phyloP scores from a whole-genome alignment of 129 eudicot genomes.

The Ambrosia artemisiifolia region DNA sequence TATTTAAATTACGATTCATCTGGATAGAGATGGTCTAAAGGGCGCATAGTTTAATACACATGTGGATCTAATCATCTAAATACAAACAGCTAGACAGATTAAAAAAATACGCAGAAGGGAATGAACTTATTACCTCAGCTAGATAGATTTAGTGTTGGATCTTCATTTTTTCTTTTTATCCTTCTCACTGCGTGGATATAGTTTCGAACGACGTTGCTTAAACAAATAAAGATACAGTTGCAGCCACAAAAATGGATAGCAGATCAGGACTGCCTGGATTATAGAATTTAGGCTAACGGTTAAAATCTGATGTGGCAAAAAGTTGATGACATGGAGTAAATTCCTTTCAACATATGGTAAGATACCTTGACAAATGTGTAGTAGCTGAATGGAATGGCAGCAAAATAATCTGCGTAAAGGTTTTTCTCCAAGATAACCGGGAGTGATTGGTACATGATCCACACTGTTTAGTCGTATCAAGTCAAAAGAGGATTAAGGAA shows the following conservation, averaged over 20 bases:
- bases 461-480: conserved; percentile 49
- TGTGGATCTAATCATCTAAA: not conserved
- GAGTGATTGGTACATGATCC: conserved; percentile 91
- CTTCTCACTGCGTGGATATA: conserved; percentile 45
- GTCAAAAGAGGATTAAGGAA: not conserved
- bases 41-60: not conserved
- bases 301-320: not conserved
- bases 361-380: conserved; percentile 61
- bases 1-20: not conserved
- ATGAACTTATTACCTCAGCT: conserved; percentile 1
- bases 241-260: conserved; percentile 80
- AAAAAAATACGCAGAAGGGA: conserved; percentile 6
- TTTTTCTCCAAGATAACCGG: conserved; percentile 63
- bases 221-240: conserved; percentile 81
- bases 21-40: conserved; percentile 10
- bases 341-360: not conserved
- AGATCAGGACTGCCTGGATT: conserved; percentile 56
- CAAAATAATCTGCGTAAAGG: conserved; percentile 56
- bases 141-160: not conserved
- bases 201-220: conserved; percentile 77
- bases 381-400: conserved; percentile 66
- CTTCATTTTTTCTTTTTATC: conserved; percentile 54
- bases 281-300: conserved; percentile 1
- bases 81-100: not conserved
- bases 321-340: not conserved